These are phyloP conservation scores for Penicillium pulvis DNA, from an alignment of 495 filamentous ascomycete species.

Conservation along the genomic window DNA sequence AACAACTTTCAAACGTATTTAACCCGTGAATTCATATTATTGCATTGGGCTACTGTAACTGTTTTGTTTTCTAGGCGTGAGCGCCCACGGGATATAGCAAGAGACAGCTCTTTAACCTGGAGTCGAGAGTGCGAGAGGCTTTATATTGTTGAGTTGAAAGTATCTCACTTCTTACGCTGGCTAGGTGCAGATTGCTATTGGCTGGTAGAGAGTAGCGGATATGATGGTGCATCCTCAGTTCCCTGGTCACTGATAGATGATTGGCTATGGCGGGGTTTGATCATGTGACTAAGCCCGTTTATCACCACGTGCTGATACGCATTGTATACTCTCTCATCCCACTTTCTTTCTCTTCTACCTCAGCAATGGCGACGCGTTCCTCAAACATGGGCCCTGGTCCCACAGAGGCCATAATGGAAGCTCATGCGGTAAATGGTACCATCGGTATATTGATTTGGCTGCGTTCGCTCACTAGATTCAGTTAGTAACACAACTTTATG, in stretches of 20 bases:
- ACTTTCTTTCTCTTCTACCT: constrained; percentile 2
- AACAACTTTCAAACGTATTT: too few species aligned
- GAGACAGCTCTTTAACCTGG: too few species aligned
- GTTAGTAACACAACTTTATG: constrained; percentile 62
- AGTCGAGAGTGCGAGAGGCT: too few species aligned
- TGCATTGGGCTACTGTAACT: too few species aligned
- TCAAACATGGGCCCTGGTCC: constrained; percentile 11
- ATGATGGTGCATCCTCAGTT: too few species aligned
- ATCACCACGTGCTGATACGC: constrained; percentile 17
- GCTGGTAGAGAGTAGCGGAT: too few species aligned
- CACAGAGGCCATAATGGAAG: constrained; percentile 21
- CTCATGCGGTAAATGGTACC: constrained; percentile 16
- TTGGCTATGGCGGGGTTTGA: neutral
- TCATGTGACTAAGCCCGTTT: neutral
- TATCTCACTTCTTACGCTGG: too few species aligned
- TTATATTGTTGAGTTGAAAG: too few species aligned
- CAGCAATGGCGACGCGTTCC: constrained; percentile 17
- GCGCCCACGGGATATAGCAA: too few species aligned
- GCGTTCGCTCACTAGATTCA: constrained; percentile 7
- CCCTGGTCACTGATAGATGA: neutral
- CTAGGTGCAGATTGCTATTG: too few species aligned
- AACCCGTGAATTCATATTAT: too few species aligned
- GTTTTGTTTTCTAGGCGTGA: too few species aligned
- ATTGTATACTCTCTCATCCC: constrained; percentile 16
- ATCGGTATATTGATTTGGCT: neutral